phyloP scores from a whole-genome alignment of 257 asterid species.

The Echium plantagineum region DNA sequence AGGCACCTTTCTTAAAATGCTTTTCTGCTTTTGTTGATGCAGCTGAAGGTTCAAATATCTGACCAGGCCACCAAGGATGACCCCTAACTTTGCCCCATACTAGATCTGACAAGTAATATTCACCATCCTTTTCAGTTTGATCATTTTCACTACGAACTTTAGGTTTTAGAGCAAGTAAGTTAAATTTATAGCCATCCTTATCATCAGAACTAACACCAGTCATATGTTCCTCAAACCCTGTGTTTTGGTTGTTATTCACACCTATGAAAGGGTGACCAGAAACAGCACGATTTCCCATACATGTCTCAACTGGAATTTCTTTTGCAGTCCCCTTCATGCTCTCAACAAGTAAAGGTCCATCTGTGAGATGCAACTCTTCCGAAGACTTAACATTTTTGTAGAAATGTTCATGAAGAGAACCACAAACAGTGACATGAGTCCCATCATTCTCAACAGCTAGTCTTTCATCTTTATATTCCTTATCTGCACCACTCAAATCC shows the following conservation, averaged over 20 bases:
- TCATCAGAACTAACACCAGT: slow-evolving; percentile 15
- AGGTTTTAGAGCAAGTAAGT: slow-evolving; percentile 14
- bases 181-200: slow-evolving; percentile 15
- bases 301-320: background rate
- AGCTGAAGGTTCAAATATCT: slow-evolving; percentile 48
- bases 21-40: slow-evolving; percentile 48
- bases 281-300: background rate
- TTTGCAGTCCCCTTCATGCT: too few species aligned
- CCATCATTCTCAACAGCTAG: background rate
- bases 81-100: slow-evolving; percentile 91
- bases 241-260: background rate
- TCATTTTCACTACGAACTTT: slow-evolving; percentile 20
- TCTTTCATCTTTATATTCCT: slow-evolving; percentile 11
- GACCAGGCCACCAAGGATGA: slow-evolving; percentile 99
- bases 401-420: too few species aligned
- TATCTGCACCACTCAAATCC: slow-evolving; percentile 12
- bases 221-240: slow-evolving; percentile 8
- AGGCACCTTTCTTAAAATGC: slow-evolving; percentile 30
- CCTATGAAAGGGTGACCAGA: too few species aligned
- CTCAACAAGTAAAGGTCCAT: too few species aligned
- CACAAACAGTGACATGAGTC: background rate
- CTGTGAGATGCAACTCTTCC: too few species aligned
- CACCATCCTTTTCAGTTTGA: slow-evolving; percentile 39
- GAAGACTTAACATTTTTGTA: too few species aligned
- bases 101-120: slow-evolving; percentile 41